Conservation (phyloP, 208 protist genomes). For the Vickermania ingenoplastis region DNA sequence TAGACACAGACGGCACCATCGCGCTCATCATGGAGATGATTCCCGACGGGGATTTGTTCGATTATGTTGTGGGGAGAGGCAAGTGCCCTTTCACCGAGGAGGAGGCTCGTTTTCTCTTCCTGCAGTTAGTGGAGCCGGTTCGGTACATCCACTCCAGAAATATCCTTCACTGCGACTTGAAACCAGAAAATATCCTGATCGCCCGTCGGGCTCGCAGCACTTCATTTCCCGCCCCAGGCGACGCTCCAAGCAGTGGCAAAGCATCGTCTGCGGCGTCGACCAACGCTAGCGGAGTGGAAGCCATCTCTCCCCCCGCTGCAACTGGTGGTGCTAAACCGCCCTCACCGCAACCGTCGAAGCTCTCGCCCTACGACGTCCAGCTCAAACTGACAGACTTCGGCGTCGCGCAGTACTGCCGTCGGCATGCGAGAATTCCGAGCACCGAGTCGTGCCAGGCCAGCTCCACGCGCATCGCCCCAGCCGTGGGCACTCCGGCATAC, state of each 20-base stretch:
- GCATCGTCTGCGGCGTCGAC: neutral
- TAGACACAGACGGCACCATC: slow-evolving; percentile 26
- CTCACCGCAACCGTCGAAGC: neutral
- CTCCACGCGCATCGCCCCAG: slow-evolving; percentile 9
- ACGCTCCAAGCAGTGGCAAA: neutral
- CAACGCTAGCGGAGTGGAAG: neutral
- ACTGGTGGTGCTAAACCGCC: neutral
- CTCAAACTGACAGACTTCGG: slow-evolving; percentile 79
- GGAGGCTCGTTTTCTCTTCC: slow-evolving; percentile 46
- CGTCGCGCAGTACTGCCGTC: slow-evolving; percentile 43
- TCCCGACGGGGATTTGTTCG: slow-evolving; percentile 61
- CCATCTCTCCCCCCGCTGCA: neutral
- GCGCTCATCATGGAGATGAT: slow-evolving; percentile 79
- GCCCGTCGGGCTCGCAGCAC: neutral
- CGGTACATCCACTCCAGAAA: slow-evolving; percentile 49
- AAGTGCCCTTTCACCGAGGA: slow-evolving; percentile 48
- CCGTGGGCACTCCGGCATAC: slow-evolving; percentile 51
- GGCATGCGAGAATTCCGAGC: slow-evolving; percentile 1
- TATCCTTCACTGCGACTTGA: slow-evolving; percentile 70
- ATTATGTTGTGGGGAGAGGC: slow-evolving; percentile 57
- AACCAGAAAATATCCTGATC: slow-evolving; percentile 70
- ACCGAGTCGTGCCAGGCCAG: slow-evolving; percentile 10
- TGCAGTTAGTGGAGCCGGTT: slow-evolving; percentile 55
- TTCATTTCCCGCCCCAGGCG: too few relatives aligned
- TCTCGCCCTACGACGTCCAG: slow-evolving; percentile 32